Evolutionary conservation across 148 eudicot genomes (phyloP), one percentile per base, ranked within the genome.

Genomic region (Nepenthes gracilis): DNA sequence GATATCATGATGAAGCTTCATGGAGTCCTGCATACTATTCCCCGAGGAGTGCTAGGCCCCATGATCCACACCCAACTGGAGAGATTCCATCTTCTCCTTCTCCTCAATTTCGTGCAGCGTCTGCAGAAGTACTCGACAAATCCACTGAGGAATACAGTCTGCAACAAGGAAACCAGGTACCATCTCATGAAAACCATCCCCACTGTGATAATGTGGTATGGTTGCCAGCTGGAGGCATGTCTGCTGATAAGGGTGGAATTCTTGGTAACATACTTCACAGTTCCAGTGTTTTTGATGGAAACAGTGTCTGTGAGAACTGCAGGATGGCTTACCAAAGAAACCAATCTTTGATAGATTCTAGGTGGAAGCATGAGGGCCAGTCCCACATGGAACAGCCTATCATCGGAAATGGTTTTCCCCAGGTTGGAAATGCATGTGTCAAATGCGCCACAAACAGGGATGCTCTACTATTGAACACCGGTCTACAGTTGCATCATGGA

Each of bases 21-120:
- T 88, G 96, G 94, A 84, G 87, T 73, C 98, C 96, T 61, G 88
- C 82, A 10, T 80, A 79, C 67, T 83, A 80, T 70, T 93, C 98
- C 15, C 96, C 97, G 4, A 74, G 87, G 59, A 82, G 77, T 62
- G 70, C 74, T 54, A 83, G 76, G 49, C 72, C 68, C 59, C 83
- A 72, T 61, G 90, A 86, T 58, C 72, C 72, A 45, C 83, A 83
- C 63, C 73, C 88, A 33, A 75, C 63, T 2, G 33, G 63, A 40
- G 96, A 88, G 5, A 72, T 78, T 69, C 82, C 95, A 6, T 69
- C 86, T 47, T 78, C 98, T 11, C 98, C 98, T 32, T 84, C 96
- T 12, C 77, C 86, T 58, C 79, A 75, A 32, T 80, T 64, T 63
- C 74, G 64, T 55, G 55, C 69, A 1, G 80, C 78, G 2, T 75